These are phyloP conservation scores for Globisporangium irregulare DNA, from an alignment of 352 stramenopile species.

Conservation along the genomic window DNA sequence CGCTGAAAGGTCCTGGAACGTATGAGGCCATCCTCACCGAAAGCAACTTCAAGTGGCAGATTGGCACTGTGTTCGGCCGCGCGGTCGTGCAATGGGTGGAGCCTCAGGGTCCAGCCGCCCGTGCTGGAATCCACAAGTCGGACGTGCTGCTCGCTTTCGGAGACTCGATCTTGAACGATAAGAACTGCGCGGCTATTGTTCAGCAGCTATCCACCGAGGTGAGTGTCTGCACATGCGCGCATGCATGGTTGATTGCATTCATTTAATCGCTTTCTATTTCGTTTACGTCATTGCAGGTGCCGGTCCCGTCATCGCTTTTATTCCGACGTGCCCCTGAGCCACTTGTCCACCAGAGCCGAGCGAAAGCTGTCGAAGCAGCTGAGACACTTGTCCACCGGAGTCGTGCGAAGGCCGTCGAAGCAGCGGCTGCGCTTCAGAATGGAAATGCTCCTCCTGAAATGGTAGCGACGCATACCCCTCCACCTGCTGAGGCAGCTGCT, in stretches of 20 bases:
- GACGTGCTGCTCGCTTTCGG: conserved; percentile 79
- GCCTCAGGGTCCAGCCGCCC: conserved; percentile 51
- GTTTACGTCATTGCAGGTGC: conserved; percentile 22
- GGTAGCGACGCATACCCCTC: not conserved
- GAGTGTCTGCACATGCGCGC: conserved; percentile 6
- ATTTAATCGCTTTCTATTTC: not conserved
- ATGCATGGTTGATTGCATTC: not conserved
- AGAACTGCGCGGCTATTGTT: conserved; percentile 76
- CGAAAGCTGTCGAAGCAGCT: conserved; percentile 17
- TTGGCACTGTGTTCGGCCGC: conserved; percentile 80
- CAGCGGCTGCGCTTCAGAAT: conserved; percentile 8
- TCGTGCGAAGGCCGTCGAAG: conserved; percentile 13
- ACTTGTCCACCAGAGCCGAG: conserved; percentile 13
- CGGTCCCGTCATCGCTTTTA: conserved; percentile 65
- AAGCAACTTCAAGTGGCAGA: conserved; percentile 77
- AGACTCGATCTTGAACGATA: conserved; percentile 67
- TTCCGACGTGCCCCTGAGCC: conserved; percentile 64
- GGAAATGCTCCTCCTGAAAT: not conserved
- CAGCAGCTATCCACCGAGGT: conserved; percentile 79
- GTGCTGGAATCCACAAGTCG: conserved; percentile 78
- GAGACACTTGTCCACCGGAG: conserved; percentile 23
- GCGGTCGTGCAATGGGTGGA: conserved; percentile 81
- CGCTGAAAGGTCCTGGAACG: conserved; percentile 54
- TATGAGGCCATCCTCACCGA: conserved; percentile 84
- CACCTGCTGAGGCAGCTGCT: not conserved